phyloP scores from a whole-genome alignment of 257 asterid genomes.

The Nicotiana obtusifolia region DNA sequence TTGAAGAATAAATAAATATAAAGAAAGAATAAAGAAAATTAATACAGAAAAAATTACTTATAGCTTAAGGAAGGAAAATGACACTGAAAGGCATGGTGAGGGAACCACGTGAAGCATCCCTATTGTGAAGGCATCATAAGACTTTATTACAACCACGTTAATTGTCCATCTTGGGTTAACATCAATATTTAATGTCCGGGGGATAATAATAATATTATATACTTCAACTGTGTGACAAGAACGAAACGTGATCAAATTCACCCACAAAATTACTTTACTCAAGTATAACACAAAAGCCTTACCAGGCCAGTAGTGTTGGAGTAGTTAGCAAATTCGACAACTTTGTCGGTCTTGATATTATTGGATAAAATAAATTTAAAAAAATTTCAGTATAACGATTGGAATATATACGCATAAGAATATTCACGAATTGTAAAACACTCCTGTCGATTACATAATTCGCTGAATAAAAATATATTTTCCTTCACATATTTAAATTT shows the following conservation, averaged over 20 bases:
- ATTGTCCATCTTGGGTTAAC: background rate
- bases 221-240: background rate
- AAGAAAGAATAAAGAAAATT: background rate
- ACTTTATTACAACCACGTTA: background rate
- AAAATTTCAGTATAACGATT: too few species aligned
- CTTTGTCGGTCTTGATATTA: too few species aligned
- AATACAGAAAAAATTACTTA: background rate
- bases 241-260: background rate
- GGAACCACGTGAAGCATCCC: background rate
- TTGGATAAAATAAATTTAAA: too few species aligned
- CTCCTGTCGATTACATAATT: too few species aligned
- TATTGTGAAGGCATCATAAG: background rate
- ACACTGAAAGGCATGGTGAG: background rate
- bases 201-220: background rate
- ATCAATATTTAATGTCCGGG: background rate
- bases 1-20: background rate
- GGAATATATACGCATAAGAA: too few species aligned
- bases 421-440: too few species aligned
- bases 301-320: too few species aligned
- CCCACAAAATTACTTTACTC: background rate
- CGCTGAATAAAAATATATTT: too few species aligned
- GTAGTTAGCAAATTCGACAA: too few species aligned
- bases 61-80: background rate
- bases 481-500: too few species aligned
- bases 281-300: background rate